These are phyloP conservation scores for Raddia guianensis DNA, from an alignment of 176 grass and related monocot genomes.

Conservation along the genomic window DNA sequence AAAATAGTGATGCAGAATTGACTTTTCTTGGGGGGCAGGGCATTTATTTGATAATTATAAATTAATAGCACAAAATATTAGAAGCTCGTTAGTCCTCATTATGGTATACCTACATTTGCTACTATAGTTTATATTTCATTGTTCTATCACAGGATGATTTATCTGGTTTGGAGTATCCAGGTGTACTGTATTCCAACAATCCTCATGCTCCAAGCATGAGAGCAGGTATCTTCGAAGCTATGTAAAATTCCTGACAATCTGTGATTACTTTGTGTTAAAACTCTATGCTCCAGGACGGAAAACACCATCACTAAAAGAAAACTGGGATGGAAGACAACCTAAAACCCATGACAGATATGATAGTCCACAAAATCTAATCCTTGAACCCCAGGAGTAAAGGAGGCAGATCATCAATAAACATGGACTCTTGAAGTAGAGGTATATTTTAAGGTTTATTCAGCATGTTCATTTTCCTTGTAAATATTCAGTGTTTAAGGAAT, in stretches of 20 bases:
- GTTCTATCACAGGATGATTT: conserved; percentile 62
- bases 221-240: conserved; percentile 43
- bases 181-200: conserved; percentile 56
- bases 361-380: conserved; percentile 26
- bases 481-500: conserved; percentile 30
- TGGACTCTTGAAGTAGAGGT: conserved; percentile 70
- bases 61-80: not conserved
- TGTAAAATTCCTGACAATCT: conserved; percentile 17
- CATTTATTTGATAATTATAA: conserved; percentile 23
- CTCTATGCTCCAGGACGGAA: conserved; percentile 44
- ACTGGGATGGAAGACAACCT: conserved; percentile 49
- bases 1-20: not conserved
- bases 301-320: conserved; percentile 46
- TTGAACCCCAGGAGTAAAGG: conserved; percentile 36
- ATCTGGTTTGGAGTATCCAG: conserved; percentile 60
- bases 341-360: conserved; percentile 44
- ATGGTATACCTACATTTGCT: not conserved
- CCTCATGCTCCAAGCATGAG: conserved; percentile 39
- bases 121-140: conserved; percentile 15
- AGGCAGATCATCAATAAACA: conserved; percentile 38
- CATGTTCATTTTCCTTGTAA: conserved; percentile 24
- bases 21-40: not conserved
- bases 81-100: not conserved
- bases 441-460: conserved; percentile 35
- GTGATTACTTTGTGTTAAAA: conserved; percentile 31